Evolutionary conservation across 2,329 filamentous ascomycete genomes (phyloP), one percentile per base, ranked within the genome.

Genomic region (Ascochyta pisi): DNA sequence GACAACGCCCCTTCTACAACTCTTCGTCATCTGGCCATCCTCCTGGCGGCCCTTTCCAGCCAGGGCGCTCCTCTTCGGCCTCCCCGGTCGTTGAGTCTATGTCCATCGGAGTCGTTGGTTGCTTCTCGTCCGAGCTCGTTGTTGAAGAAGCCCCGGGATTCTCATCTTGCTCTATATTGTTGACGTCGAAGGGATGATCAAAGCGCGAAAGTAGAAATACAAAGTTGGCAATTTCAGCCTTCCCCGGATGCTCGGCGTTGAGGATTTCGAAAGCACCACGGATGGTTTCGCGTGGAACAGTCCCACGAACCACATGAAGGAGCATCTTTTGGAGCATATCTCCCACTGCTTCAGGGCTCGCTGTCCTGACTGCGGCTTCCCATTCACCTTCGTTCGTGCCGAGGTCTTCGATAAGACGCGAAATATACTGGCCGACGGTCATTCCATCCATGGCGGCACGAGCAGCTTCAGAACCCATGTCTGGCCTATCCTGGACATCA

Each of bases 71-170:
- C 19, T 54, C 27, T 12, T 27, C 8, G 3, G 13, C 22, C 2
- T 35, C 8, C 26, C 24, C 38, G 15, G 26, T 31, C 13, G 15
- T 7, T 4, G 24, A 3, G 6, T 48, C 50, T 3, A 54, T n/a
- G 13, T 48, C 44, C 38, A 54, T 48, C 2, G 44, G 44, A 29
- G 38, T 48, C 13, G 38, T 7, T 29, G 44, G 50, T 12, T 35
- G 31, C n/a, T 39, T 29, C 4, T 23, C 38, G 8, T 33, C 31
- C 16, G 31, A 22, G 9, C 35, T 45, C n/a, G 35, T 23, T 22
- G 27, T 6, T 44, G 35, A 24, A 35, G 33, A 16, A 42, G 22
- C 35, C 19, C 29, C 38, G 35, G 33, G 10, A 22, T 37, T 38
- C 24, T 42, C 13, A 6, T 16, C n/a, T 16, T 29, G 40, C 3